phyloP scores from a whole-genome alignment of 1,284 basidiomycete species.

The Exsudoporus floridanus region DNA sequence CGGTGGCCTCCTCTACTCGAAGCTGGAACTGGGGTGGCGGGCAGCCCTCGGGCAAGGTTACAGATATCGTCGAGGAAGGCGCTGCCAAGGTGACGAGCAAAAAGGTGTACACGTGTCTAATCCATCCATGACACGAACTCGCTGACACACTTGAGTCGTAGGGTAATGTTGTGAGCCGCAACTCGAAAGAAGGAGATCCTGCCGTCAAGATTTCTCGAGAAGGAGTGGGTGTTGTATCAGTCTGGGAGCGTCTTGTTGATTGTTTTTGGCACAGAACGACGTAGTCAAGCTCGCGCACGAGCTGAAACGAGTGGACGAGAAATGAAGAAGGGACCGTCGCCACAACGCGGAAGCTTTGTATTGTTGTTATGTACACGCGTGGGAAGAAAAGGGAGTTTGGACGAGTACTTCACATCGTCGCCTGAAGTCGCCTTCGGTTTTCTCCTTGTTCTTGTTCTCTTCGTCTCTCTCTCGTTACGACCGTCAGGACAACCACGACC shows the following conservation, averaged over 20 bases:
- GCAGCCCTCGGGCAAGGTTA: slow-evolving; percentile 30
- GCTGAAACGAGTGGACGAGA: slow-evolving; percentile 37
- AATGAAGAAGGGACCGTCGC: slow-evolving; percentile 5
- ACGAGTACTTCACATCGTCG: slow-evolving; percentile 13
- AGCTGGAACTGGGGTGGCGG: slow-evolving; percentile 34
- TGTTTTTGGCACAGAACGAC: slow-evolving; percentile 34
- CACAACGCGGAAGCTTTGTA: neutral
- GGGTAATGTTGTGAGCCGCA: slow-evolving; percentile 42
- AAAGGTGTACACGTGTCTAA: slow-evolving; percentile 32
- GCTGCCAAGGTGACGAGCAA: slow-evolving; percentile 40
- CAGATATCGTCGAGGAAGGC: slow-evolving; percentile 38
- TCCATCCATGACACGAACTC: neutral
- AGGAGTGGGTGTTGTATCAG: slow-evolving; percentile 30
- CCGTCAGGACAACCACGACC: slow-evolving; percentile 24
- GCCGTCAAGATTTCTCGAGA: slow-evolving; percentile 42
- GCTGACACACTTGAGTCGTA: slow-evolving; percentile 15
- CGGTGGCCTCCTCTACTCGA: slow-evolving; percentile 1
- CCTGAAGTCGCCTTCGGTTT: slow-evolving; percentile 5
- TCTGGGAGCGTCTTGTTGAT: neutral
- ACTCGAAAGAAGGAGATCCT: slow-evolving; percentile 40
- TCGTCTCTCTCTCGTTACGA: slow-evolving; percentile 25
- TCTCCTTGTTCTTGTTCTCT: slow-evolving; percentile 11
- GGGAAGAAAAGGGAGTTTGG: slow-evolving; percentile 24
- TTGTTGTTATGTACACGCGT: slow-evolving; percentile 24
- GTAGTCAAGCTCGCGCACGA: slow-evolving; percentile 45